Percentiles rank a stretch among this genome's conserved stretches.
Conservation (phyloP, 306 rosid genomes). For the Rosa multiflora region DNA sequence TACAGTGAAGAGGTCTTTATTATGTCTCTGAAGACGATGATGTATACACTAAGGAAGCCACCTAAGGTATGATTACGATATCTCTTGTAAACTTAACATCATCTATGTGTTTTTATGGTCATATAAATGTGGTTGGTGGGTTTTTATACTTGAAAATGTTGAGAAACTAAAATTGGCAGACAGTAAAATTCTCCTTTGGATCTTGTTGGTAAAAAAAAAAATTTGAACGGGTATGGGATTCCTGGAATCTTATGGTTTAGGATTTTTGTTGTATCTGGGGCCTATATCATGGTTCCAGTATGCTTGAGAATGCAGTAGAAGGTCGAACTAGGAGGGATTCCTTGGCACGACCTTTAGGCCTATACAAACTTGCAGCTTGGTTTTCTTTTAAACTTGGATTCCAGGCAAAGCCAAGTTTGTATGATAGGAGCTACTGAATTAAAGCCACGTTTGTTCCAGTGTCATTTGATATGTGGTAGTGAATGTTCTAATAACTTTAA, state of each 20-base stretch:
- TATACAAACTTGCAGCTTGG: background rate
- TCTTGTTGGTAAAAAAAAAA: too few relatives aligned
- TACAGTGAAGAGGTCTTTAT: constrained; percentile 61
- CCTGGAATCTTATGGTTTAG: background rate
- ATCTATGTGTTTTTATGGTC: background rate
- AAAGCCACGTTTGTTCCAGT: background rate
- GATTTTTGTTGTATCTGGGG: background rate
- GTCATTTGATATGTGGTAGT: too few relatives aligned
- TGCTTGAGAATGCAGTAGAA: background rate
- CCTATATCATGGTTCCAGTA: background rate
- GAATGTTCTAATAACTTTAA: too few relatives aligned
- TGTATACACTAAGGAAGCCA: constrained; percentile 63
- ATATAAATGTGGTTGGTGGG: background rate
- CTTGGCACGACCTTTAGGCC: background rate
- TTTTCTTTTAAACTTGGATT: background rate
- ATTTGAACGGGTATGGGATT: background rate
- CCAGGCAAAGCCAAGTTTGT: background rate
- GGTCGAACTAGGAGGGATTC: background rate
- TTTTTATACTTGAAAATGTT: background rate
- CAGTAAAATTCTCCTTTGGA: too few relatives aligned
- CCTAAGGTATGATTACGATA: constrained; percentile 51
- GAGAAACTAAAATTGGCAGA: background rate
- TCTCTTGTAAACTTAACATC: background rate
- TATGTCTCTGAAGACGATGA: constrained; percentile 71
- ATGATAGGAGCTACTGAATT: background rate